Percentiles rank a stretch among this genome's conserved stretches.
phyloP scores from a whole-genome alignment of 441 rosid genomes.

The Bruguiera hainesii region DNA sequence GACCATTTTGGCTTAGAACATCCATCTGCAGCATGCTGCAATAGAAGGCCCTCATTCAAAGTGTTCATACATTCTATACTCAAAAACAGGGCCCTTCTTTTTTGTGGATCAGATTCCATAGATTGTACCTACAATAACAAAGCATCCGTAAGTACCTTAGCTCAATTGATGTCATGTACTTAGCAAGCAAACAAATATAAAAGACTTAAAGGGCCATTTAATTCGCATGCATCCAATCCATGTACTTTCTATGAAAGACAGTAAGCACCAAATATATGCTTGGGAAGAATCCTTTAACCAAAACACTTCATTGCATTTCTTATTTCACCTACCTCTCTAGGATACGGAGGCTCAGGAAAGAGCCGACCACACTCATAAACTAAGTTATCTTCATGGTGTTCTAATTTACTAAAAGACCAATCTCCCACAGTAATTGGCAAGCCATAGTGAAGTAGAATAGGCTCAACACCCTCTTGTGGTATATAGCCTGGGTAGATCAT shows the following conservation, averaged over 20 bases:
- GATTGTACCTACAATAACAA: constrained; percentile 48
- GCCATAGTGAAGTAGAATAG: constrained; percentile 93
- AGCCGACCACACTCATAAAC: constrained; percentile 83
- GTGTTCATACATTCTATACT: constrained; percentile 86
- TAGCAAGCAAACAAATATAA: not conserved
- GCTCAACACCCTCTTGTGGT: constrained; percentile 81
- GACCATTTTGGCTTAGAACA: constrained; percentile 89
- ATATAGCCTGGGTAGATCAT: constrained; percentile 97
- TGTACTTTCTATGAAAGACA: not conserved
- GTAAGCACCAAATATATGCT: not conserved
- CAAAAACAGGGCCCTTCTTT: constrained; percentile 53
- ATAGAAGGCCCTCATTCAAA: constrained; percentile 82
- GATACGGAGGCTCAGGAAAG: constrained; percentile 99
- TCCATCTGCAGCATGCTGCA: constrained; percentile 71
- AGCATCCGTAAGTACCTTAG: not conserved
- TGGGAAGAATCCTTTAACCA: not conserved
- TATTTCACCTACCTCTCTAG: constrained; percentile 67
- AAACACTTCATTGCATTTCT: constrained; percentile 8
- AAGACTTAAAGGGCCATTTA: not conserved
- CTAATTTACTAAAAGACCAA: constrained; percentile 94
- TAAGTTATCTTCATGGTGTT: constrained; percentile 87
- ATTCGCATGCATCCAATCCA: not conserved
- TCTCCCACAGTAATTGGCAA: constrained; percentile 80
- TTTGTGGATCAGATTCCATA: constrained; percentile 67
- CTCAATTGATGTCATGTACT: not conserved